Base-by-base conservation (phyloP, 2,329 filamentous ascomycete genomes). In the Colletotrichum sp. region DNA sequence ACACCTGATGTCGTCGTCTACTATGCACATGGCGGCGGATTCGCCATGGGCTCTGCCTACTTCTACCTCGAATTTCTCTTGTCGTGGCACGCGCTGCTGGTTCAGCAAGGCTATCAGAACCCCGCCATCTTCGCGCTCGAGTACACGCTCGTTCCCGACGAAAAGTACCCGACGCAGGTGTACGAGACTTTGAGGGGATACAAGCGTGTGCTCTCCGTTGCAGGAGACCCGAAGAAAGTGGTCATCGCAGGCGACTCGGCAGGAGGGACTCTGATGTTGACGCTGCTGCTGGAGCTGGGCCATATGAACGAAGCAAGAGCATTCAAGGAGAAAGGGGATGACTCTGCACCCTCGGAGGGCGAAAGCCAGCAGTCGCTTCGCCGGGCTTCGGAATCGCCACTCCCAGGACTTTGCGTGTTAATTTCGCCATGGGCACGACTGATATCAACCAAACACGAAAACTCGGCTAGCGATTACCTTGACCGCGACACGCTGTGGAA, bases 51-150 rank as follows among this genome's bases (percentile, higher is more conserved):
- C 5, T 95, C 93, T 15, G 87, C 89, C 21, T 94, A 93, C 84
- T 97, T 97, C 82, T 97, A 97, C 81, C 89, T 96, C 43, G 95
- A 97, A 79, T 97, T 96, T 77, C 87, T 97, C 4, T 85, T 96
- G 68, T 90, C 91, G 11, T 95, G 93, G 92, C 85, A 94, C 15
- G 86, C 88, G 57, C 84, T 95, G 21, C 86, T 97, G 51, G 87
- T 90, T 69, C 84, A 89, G 66, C 85, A 87, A 21, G 93, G 93
- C 2, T 96, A 93, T 81, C 81, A 84, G 12, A 97, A 96, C 79
- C 95, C 95, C 1, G 93, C 93, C 27, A 89, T 97, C 5, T 95
- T 97, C 79, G 91, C 93, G 1, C 86, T 97, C 7, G 94, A 97
- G 73, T 97, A 97, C 80, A 95, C 93, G 0, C 87, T 97, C 1